Conservation (phyloP, 2,329 filamentous ascomycete species). For the Pseudocercospora macadamiae region DNA sequence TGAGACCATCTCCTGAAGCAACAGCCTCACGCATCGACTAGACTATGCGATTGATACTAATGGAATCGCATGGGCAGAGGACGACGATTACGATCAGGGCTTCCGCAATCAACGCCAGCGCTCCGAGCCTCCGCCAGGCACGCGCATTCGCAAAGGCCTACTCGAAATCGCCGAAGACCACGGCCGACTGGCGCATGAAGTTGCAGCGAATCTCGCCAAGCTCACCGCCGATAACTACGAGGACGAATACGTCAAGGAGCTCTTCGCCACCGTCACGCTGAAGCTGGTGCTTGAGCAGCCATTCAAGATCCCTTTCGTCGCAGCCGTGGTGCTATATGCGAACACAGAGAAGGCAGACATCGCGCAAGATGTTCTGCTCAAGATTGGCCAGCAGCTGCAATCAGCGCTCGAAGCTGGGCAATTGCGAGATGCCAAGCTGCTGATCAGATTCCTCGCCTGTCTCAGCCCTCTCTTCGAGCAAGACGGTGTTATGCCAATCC, state of each 20-base stretch:
- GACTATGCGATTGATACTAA: conserved; percentile 1
- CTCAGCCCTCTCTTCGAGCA: conserved; percentile 78
- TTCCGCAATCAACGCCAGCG: conserved; percentile 73
- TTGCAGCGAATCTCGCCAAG: conserved; percentile 73
- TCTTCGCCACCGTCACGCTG: conserved; percentile 72
- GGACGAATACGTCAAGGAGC: conserved; percentile 74
- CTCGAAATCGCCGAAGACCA: conserved; percentile 81
- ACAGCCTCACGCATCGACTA: background rate
- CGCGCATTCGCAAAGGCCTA: conserved; percentile 76
- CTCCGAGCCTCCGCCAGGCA: conserved; percentile 65
- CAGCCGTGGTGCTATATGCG: conserved; percentile 76
- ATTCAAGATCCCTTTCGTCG: conserved; percentile 94
- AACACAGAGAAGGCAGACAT: conserved; percentile 80
- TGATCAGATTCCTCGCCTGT: conserved; percentile 86
- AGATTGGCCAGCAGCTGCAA: conserved; percentile 65
- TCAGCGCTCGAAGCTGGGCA: conserved; percentile 70
- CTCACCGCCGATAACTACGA: conserved; percentile 81
- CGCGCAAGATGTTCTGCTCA: conserved; percentile 69
- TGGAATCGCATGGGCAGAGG: conserved; percentile 55
- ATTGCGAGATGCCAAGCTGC: conserved; percentile 90
- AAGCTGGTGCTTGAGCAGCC: conserved; percentile 89
- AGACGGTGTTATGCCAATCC: conserved; percentile 79
- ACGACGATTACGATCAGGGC: conserved; percentile 76
- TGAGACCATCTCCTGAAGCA: conserved; percentile 45
- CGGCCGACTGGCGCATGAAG: conserved; percentile 75